Percentiles rank a stretch among this genome's conserved stretches.
Conservation (phyloP, 306 rosid species). For the Erythrophleum fordii region DNA sequence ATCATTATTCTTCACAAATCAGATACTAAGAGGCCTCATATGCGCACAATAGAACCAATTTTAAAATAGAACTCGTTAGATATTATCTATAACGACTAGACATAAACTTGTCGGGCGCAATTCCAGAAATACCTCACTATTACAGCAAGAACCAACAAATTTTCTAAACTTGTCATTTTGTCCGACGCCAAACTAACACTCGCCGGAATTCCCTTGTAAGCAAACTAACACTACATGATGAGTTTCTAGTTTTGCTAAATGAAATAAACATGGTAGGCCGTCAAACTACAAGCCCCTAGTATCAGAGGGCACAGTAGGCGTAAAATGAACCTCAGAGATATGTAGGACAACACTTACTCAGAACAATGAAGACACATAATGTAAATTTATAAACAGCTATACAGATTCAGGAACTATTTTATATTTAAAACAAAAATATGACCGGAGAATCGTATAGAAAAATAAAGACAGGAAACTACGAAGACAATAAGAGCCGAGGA, state of each 20-base stretch:
- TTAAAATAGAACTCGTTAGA: not conserved
- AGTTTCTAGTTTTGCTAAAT: not conserved
- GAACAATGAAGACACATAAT: not conserved
- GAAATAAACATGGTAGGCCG: not conserved
- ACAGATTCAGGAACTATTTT: not conserved
- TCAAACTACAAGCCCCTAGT: not conserved
- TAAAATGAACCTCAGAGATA: not conserved
- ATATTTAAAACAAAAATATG: not conserved
- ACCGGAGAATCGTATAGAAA: not conserved
- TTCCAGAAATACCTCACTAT: not conserved
- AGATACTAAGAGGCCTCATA: not conserved
- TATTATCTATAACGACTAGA: not conserved
- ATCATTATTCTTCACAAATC: constrained; percentile 3
- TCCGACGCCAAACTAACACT: not conserved
- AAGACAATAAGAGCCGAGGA: not conserved
- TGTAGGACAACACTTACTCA: not conserved
- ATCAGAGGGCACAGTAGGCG: not conserved
- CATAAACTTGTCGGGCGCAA: not conserved
- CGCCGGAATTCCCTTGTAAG: not conserved
- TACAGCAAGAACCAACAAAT: not conserved
- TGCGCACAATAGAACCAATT: not conserved
- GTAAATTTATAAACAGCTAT: no score
- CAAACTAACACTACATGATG: not conserved
- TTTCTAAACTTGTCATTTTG: not conserved
- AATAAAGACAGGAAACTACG: not conserved